Conservation (phyloP, 768 basidiomycete species). For the Amanita pallidorosea region DNA sequence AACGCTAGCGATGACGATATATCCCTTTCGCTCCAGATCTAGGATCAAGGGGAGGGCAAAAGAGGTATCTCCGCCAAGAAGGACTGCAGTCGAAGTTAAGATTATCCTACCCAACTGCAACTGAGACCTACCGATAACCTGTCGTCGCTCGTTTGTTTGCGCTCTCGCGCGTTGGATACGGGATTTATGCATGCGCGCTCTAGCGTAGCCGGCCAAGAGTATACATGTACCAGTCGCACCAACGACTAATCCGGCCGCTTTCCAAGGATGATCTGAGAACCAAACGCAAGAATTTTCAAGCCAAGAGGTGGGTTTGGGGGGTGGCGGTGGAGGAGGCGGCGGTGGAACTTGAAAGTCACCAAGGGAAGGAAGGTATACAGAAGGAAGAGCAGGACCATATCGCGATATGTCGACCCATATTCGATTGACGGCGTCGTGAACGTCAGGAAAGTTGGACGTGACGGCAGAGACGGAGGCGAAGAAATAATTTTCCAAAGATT, state of each 20-base stretch:
- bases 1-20: constrained; percentile 77
- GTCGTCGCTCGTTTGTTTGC: constrained; percentile 42
- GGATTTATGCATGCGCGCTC: constrained; percentile 20
- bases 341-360: constrained; percentile 60
- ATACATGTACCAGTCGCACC: constrained; percentile 50
- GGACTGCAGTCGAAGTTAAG: constrained; percentile 34
- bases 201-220: constrained; percentile 47
- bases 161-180: constrained; percentile 32
- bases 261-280: constrained; percentile 51
- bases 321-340: constrained; percentile 53
- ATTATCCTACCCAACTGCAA: not conserved
- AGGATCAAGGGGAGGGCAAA: constrained; percentile 62
- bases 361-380: constrained; percentile 47
- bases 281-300: constrained; percentile 39
- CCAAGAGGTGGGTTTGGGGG: constrained; percentile 36
- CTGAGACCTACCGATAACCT: constrained; percentile 52
- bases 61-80: constrained; percentile 73
- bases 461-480: constrained; percentile 43
- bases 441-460: constrained; percentile 47
- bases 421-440: constrained; percentile 55
- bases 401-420: constrained; percentile 75
- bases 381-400: constrained; percentile 61
- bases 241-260: constrained; percentile 38
- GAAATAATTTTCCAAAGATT: constrained; percentile 54
- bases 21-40: constrained; percentile 69